phyloP scores from a whole-genome alignment of 129 eudicot genomes.

The Centrapalus pauciflorus region DNA sequence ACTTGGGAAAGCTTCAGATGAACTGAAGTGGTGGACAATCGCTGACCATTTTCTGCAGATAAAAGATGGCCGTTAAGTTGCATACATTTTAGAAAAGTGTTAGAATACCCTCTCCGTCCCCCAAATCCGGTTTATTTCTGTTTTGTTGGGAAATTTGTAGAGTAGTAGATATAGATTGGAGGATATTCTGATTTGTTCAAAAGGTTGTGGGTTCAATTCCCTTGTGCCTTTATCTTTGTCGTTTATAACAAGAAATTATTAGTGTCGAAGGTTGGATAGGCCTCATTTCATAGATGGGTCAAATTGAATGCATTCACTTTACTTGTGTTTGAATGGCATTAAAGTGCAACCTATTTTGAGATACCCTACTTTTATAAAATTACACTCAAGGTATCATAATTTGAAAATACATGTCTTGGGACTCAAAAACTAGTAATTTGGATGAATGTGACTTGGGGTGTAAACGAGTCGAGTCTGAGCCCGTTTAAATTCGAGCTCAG shows the following conservation, averaged over 20 bases:
- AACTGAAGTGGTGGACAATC: slow-evolving; percentile 46
- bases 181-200: too few species aligned
- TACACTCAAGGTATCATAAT: too few species aligned
- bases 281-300: not conserved
- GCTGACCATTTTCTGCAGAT: slow-evolving; percentile 13
- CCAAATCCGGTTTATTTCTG: not conserved
- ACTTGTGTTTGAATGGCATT: too few species aligned
- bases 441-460: too few species aligned
- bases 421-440: too few species aligned
- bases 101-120: slow-evolving; percentile 7
- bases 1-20: slow-evolving; percentile 62
- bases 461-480: too few species aligned
- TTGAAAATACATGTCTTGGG: too few species aligned
- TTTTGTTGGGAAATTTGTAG: not conserved
- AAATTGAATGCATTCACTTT: too few species aligned
- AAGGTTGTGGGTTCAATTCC: not conserved
- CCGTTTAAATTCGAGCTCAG: too few species aligned
- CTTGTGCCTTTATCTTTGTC: not conserved
- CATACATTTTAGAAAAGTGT: slow-evolving; percentile 18
- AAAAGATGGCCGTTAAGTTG: not conserved
- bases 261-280: not conserved
- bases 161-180: too few species aligned
- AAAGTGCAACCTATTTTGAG: too few species aligned
- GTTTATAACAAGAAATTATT: not conserved
- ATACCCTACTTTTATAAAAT: too few species aligned